Evolutionary conservation across 345 rosid species (phyloP).

Genomic region (Gossypium turneri): DNA sequence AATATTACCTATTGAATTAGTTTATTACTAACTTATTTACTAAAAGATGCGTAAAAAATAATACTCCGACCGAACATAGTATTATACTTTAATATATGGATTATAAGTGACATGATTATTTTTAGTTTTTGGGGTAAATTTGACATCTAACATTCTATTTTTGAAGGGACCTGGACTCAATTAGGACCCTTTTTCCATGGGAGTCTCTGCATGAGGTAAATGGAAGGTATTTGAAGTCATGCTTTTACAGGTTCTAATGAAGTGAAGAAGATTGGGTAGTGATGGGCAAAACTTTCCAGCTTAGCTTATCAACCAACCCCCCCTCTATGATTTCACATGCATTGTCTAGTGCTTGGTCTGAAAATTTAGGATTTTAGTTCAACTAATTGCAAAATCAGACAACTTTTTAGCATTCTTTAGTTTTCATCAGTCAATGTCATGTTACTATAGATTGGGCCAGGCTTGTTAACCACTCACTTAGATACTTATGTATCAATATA

Average conservation of each 20-base stretch:
- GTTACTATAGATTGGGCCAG: neutral
- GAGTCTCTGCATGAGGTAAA: neutral
- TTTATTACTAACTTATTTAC: no score
- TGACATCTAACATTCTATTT: no score
- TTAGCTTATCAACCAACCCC: neutral
- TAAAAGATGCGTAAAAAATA: no score
- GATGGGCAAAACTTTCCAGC: conserved; percentile 15
- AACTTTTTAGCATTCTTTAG: neutral
- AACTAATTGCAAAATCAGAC: neutral
- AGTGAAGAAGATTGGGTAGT: neutral
- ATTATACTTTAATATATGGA: no score
- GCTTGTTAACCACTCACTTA: neutral
- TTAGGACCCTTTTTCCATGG: neutral
- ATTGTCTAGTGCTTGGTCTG: neutral
- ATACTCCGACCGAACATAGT: no score
- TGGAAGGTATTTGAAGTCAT: neutral
- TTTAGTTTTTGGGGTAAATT: no score
- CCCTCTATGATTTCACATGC: neutral
- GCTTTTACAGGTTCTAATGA: neutral
- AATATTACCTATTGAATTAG: no score
- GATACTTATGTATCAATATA: neutral
- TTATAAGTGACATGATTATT: no score
- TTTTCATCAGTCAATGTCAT: neutral
- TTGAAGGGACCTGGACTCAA: no score
- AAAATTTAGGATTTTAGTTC: neutral